A percentile compares a stretch with the other conserved stretches of the same genome.
Evolutionary conservation across 805 yeast species (phyloP).

Genomic region (Kluyveromyces starmeri): DNA sequence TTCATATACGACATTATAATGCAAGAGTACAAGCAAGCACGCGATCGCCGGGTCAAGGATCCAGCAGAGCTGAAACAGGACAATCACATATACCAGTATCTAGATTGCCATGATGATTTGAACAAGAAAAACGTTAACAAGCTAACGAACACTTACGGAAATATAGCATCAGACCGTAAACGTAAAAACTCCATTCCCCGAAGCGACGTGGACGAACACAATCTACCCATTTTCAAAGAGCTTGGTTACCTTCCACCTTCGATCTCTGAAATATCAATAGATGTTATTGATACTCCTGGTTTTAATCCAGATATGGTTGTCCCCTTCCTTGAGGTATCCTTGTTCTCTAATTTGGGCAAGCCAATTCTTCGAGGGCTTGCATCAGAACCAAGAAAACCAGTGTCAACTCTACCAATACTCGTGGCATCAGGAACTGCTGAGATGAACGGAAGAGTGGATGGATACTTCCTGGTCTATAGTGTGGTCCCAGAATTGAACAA

Average conservation of each 20-base stretch:
- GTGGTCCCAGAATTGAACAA: constrained; percentile 50
- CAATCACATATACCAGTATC: constrained; percentile 1
- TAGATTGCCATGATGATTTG: constrained; percentile 2
- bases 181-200: not conserved
- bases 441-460: constrained; percentile 66
- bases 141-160: constrained; percentile 1
- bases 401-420: constrained; percentile 54
- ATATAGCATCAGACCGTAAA: not conserved
- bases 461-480: constrained; percentile 60
- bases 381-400: constrained; percentile 51
- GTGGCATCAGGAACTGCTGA: constrained; percentile 78
- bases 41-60: constrained; percentile 2
- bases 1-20: constrained; percentile 8
- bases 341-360: constrained; percentile 52
- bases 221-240: constrained; percentile 7
- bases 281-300: constrained; percentile 68
- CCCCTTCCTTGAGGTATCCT: constrained; percentile 67
- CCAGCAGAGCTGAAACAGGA: not conserved
- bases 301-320: constrained; percentile 58
- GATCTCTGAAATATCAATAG: constrained; percentile 53
- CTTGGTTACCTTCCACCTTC: constrained; percentile 37
- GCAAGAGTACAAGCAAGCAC: constrained; percentile 1
- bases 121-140: not conserved
- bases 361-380: constrained; percentile 54
- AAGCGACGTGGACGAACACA: not conserved